Conservation (phyloP, 352 stramenopile genomes). For the Globisporangium viniferum region DNA sequence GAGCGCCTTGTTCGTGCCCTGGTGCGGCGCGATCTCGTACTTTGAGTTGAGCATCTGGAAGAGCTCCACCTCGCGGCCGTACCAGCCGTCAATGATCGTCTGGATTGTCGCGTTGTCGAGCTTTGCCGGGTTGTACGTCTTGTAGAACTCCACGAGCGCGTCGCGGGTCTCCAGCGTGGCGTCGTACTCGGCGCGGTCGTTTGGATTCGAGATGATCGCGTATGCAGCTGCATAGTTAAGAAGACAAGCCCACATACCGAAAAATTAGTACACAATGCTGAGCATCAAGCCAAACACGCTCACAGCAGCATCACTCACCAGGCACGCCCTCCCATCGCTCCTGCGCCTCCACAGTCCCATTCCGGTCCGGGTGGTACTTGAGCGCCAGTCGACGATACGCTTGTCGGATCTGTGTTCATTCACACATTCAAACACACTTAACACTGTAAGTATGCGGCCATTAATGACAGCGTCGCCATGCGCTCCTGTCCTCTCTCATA, state of each 20-base stretch:
- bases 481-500: background rate
- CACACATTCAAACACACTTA: constrained; percentile 3
- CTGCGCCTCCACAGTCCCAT: constrained; percentile 70
- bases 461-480: background rate
- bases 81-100: constrained; percentile 86
- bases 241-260: background rate
- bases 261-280: background rate
- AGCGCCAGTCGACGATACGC: constrained; percentile 87
- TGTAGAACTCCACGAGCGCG: constrained; percentile 81
- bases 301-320: constrained; percentile 10
- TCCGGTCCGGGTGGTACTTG: constrained; percentile 91
- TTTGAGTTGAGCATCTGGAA: constrained; percentile 87
- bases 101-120: constrained; percentile 83
- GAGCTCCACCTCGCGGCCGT: constrained; percentile 78
- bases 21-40: constrained; percentile 79
- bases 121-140: constrained; percentile 80
- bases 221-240: constrained; percentile 37
- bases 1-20: constrained; percentile 54
- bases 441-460: constrained; percentile 2
- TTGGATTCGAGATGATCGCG: constrained; percentile 72
- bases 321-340: constrained; percentile 77
- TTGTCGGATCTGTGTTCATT: constrained; percentile 82
- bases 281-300: background rate
- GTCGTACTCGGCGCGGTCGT: constrained; percentile 77
- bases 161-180: constrained; percentile 72